Base-by-base conservation (phyloP, 1,284 basidiomycete genomes). In the Cystobasidium slooffiae region DNA sequence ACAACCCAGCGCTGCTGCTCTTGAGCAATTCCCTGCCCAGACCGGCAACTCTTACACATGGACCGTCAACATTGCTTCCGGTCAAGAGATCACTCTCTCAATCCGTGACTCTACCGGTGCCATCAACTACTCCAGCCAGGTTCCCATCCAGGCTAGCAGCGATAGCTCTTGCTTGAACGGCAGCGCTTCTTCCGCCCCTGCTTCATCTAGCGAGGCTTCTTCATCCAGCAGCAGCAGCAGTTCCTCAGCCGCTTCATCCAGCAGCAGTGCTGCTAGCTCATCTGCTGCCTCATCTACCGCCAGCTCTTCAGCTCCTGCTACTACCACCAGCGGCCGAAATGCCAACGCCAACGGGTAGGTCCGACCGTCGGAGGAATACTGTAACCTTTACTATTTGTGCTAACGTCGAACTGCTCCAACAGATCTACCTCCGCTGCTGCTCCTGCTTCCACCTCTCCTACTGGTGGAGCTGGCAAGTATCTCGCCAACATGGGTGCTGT, bases 11-110 rank as follows among this genome's bases (percentile, higher is more conserved):
- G 79, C 80, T 37, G 74, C 79, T 24, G 78, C 80, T 41, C 51
- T 80, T 51, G 51, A 47, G 61, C 62, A 63, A 31, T 76, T 81
- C 52, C 75, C 77, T 59, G 20, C 68, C 64, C 79, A 80, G 75
- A 66, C 76, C 41, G 76, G 76, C 24, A 77, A 76, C 55, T 62
- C 49, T 44, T 79, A 76, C 76, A 78, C 77, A 55, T 81, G 80
- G 80, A 77, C 62, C 55, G 78, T 79, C 68, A 76, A 80, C 76
- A 31, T 80, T 52, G 66, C 80, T 55, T 56, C 77, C 7, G 79
- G 79, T 49, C 78, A 78, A 67, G 75, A 76, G 55, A 76, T 80
- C 68, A 80, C 80, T 65, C 74, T 81, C 41, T 64, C 76, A 41
- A 77, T 81, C 72, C 70, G 66, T 68, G 80, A 81, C 63, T 76